A percentile compares a stretch with the other conserved stretches of the same genome.
These are phyloP conservation scores for Aspergillus flavus DNA, from an alignment of 2,329 filamentous ascomycete genomes.

Conservation along the genomic window DNA sequence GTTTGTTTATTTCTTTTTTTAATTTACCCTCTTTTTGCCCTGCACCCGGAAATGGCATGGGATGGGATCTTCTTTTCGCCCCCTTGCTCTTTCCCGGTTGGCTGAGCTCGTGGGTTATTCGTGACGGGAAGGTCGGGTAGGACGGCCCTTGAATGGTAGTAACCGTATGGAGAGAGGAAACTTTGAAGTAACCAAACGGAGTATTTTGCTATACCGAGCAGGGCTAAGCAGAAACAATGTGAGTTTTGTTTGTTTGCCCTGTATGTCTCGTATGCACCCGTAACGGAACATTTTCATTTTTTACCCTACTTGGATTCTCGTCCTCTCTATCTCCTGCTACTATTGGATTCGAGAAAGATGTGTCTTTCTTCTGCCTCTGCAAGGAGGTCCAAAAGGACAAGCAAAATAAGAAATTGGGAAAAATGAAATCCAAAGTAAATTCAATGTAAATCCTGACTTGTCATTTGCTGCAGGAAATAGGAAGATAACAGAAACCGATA, in stretches of 20 bases:
- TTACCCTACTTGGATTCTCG: neutral
- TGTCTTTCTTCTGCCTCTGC: constrained; percentile 12
- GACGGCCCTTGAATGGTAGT: constrained; percentile 17
- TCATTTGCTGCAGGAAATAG: neutral
- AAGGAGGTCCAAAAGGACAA: constrained; percentile 8
- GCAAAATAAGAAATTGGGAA: neutral
- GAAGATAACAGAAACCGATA: constrained; percentile 9
- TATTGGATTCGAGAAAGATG: constrained; percentile 1
- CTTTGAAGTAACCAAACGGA: constrained; percentile 12
- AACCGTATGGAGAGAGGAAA: neutral
- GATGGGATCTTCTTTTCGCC: constrained; percentile 6
- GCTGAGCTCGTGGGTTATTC: constrained; percentile 23
- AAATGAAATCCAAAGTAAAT: neutral
- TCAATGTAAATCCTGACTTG: neutral
- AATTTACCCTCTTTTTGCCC: constrained; percentile 16
- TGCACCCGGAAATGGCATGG: constrained; percentile 19
- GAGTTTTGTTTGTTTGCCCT: constrained; percentile 10
- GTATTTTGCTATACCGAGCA: constrained; percentile 13
- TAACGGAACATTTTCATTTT: constrained; percentile 1
- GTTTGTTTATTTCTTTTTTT: constrained; percentile 4
- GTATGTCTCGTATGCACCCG: constrained; percentile 12
- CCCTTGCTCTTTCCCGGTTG: constrained; percentile 24
- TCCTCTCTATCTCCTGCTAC: neutral
- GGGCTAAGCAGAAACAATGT: constrained; percentile 12
- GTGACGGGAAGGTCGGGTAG: constrained; percentile 18